phyloP scores from a whole-genome alignment of 805 yeast genomes.

The Cyberlindnera amylophila region DNA sequence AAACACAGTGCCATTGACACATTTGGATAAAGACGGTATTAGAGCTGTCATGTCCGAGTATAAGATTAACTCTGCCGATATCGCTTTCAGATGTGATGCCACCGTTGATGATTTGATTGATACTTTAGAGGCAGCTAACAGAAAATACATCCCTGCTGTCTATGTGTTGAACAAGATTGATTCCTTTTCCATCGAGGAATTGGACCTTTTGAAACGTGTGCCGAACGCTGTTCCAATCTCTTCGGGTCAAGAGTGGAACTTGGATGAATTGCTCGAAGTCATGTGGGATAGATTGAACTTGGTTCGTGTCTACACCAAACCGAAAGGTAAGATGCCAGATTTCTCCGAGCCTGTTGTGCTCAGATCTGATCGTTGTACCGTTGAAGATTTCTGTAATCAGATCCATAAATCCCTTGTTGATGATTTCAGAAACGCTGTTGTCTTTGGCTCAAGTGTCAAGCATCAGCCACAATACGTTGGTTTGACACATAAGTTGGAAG shows the following conservation, averaged over 20 bases:
- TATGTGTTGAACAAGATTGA: slow-evolving; percentile 96
- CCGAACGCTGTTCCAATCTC: slow-evolving; percentile 98
- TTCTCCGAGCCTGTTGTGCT: slow-evolving; percentile 93
- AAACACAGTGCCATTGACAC: slow-evolving; percentile 88
- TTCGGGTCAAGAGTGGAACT: slow-evolving; percentile 94
- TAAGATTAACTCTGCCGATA: slow-evolving; percentile 91
- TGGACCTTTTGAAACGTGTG: slow-evolving; percentile 83
- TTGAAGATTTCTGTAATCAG: slow-evolving; percentile 94
- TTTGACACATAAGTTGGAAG: slow-evolving; percentile 74
- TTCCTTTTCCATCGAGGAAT: slow-evolving; percentile 88
- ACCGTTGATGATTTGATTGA: slow-evolving; percentile 96
- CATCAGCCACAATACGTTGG: slow-evolving; percentile 98
- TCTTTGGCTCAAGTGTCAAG: slow-evolving; percentile 90
- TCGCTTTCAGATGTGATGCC: slow-evolving; percentile 96
- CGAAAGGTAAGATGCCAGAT: slow-evolving; percentile 92
- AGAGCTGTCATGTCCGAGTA: slow-evolving; percentile 96
- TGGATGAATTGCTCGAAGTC: slow-evolving; percentile 87
- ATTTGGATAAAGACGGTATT: slow-evolving; percentile 87
- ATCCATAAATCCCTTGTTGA: slow-evolving; percentile 93
- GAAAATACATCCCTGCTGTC: slow-evolving; percentile 93
- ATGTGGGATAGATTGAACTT: slow-evolving; percentile 94
- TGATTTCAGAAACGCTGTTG: slow-evolving; percentile 90
- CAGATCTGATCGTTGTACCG: slow-evolving; percentile 74
- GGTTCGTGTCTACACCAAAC: slow-evolving; percentile 96
- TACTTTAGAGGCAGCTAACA: slow-evolving; percentile 81